These are phyloP conservation scores for Pythium periplocum DNA, from an alignment of 352 stramenopile genomes.

Conservation along the genomic window DNA sequence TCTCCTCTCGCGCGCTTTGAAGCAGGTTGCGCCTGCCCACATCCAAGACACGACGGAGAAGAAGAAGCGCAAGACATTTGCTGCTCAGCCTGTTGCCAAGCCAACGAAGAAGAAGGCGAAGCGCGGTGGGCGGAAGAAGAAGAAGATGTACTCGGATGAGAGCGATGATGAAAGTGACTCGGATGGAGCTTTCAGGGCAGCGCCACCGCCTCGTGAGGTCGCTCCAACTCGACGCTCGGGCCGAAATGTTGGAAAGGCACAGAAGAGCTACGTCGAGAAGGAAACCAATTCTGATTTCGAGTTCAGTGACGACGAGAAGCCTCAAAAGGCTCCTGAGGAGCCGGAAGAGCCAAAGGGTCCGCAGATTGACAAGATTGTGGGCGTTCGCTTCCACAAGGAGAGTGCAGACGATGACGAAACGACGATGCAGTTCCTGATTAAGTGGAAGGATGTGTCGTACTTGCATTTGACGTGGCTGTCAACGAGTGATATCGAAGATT, in stretches of 20 bases:
- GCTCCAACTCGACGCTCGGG: conserved; percentile 69
- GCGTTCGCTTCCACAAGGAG: conserved; percentile 74
- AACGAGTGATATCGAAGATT: conserved; percentile 89
- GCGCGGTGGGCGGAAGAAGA: conserved; percentile 37
- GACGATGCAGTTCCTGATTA: conserved; percentile 97
- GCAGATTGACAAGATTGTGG: conserved; percentile 93
- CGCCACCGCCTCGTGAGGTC: conserved; percentile 26
- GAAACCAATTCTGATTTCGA: conserved; percentile 66
- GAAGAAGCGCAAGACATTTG: conserved; percentile 77
- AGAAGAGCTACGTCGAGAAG: conserved; percentile 84
- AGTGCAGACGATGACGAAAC: conserved; percentile 39
- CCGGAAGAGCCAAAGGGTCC: conserved; percentile 54
- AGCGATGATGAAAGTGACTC: conserved; percentile 72
- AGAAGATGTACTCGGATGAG: conserved; percentile 55
- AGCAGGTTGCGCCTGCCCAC: conserved; percentile 53
- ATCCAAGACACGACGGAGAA: conserved; percentile 50
- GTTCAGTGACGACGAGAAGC: conserved; percentile 65
- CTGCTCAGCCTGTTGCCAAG: conserved; percentile 45
- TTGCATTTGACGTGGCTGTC: conserved; percentile 98
- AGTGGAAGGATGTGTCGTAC: conserved; percentile 98
- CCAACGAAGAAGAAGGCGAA: conserved; percentile 68
- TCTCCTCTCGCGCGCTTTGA: conserved; percentile 61
- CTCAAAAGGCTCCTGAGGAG: conserved; percentile 21
- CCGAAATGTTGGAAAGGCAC: conserved; percentile 73
- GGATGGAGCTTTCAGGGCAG: conserved; percentile 41